Evolutionary conservation across 108 stramenopile genomes (phyloP).

Genomic region (Pseudonitzschia multiseries): DNA sequence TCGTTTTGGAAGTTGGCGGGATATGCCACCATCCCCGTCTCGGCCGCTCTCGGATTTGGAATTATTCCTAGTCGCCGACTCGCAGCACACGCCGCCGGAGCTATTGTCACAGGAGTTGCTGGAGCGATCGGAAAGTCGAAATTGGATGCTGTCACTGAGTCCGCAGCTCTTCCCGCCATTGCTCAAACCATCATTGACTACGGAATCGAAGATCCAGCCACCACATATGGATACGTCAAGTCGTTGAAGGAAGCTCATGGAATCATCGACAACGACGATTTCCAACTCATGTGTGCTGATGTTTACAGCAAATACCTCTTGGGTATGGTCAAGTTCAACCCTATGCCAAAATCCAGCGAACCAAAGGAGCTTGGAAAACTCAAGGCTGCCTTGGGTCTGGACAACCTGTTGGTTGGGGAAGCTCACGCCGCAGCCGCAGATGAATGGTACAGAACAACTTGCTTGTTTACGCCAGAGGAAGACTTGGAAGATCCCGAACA

Average conservation of each 20-base stretch:
- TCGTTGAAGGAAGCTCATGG: constrained; percentile 38
- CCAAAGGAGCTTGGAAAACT: constrained; percentile 67
- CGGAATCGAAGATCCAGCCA: constrained; percentile 43
- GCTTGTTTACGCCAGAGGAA: constrained; percentile 62
- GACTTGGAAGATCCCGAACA: constrained; percentile 81
- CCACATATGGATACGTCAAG: constrained; percentile 28
- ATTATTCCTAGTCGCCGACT: constrained; percentile 45
- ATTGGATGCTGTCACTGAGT: constrained; percentile 42
- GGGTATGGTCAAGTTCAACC: constrained; percentile 74
- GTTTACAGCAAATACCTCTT: constrained; percentile 67
- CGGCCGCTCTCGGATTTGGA: constrained; percentile 53
- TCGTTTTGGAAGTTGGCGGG: constrained; percentile 47
- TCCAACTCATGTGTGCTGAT: constrained; percentile 55
- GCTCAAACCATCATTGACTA: constrained; percentile 53
- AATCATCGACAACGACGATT: constrained; percentile 55
- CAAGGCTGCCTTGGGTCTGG: constrained; percentile 46
- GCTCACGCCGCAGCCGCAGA: constrained; percentile 69
- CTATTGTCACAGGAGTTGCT: constrained; percentile 49
- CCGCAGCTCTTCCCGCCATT: constrained; percentile 54
- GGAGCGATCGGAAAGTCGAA: constrained; percentile 56
- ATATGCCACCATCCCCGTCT: constrained; percentile 54
- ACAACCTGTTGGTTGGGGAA: constrained; percentile 78
- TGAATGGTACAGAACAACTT: constrained; percentile 62
- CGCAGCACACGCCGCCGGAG: constrained; percentile 53
- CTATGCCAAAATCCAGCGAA: constrained; percentile 68